A percentile compares a stretch with the other conserved stretches of the same genome.
Evolutionary conservation across 2,329 filamentous ascomycete genomes (phyloP).

Genomic region (Paecilomyces formosus): DNA sequence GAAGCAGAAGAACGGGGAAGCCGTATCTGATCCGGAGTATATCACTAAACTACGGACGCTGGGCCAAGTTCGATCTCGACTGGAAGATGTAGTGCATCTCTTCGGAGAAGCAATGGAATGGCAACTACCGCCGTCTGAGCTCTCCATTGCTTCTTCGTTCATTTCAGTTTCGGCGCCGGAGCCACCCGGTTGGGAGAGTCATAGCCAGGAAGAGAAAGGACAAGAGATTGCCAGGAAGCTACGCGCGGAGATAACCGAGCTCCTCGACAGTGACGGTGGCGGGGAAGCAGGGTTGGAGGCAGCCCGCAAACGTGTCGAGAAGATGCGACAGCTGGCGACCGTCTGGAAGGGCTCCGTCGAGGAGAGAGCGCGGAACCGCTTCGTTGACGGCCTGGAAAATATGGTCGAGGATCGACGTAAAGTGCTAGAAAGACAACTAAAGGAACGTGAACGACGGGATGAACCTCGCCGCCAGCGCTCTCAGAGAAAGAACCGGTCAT

Average conservation of each 20-base stretch:
- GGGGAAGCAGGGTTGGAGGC: slow-evolving; percentile 58
- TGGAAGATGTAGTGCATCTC: slow-evolving; percentile 81
- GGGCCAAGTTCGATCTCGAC: slow-evolving; percentile 69
- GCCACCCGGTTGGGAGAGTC: slow-evolving; percentile 54
- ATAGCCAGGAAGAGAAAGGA: slow-evolving; percentile 77
- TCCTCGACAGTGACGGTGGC: slow-evolving; percentile 55
- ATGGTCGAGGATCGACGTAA: slow-evolving; percentile 68
- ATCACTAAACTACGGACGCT: slow-evolving; percentile 76
- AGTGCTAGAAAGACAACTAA: slow-evolving; percentile 34
- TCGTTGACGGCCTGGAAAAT: slow-evolving; percentile 74
- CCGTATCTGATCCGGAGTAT: slow-evolving; percentile 51
- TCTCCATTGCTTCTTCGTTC: slow-evolving; percentile 76
- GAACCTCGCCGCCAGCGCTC: slow-evolving; percentile 17
- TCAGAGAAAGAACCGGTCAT: slow-evolving; percentile 15
- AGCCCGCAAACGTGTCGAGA: slow-evolving; percentile 66
- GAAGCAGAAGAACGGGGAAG: background rate
- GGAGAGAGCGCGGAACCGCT: slow-evolving; percentile 73
- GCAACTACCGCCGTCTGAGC: slow-evolving; percentile 79
- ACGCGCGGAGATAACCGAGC: slow-evolving; percentile 60
- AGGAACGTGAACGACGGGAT: slow-evolving; percentile 34
- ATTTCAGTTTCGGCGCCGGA: slow-evolving; percentile 85
- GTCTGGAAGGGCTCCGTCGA: slow-evolving; percentile 96
- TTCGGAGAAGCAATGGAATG: slow-evolving; percentile 97
- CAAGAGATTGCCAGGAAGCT: slow-evolving; percentile 64
- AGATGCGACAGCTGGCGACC: slow-evolving; percentile 65